Conservation (phyloP, 805 yeast species). For the Lipomyces japonicus region DNA sequence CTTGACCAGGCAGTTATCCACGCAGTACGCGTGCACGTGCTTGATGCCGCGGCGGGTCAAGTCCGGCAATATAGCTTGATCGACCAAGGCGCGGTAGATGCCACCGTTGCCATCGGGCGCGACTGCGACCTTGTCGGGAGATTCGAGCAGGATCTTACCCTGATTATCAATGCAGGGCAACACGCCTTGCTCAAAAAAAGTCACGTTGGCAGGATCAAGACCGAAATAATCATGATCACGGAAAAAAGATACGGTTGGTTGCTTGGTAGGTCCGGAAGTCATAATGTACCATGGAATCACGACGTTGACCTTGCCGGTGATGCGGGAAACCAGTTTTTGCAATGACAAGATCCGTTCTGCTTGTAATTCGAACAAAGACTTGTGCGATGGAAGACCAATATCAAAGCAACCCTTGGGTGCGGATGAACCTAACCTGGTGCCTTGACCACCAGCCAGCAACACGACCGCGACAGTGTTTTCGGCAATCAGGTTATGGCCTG, state of each 20-base stretch:
- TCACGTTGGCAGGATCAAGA: constrained; percentile 52
- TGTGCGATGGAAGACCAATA: constrained; percentile 76
- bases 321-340: constrained; percentile 50
- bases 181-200: constrained; percentile 91
- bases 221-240: constrained; percentile 65
- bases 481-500: constrained; percentile 67
- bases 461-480: constrained; percentile 79
- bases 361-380: constrained; percentile 86
- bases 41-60: constrained; percentile 63
- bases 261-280: constrained; percentile 89
- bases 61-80: constrained; percentile 64
- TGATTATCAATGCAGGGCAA: constrained; percentile 77
- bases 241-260: constrained; percentile 70
- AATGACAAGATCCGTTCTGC: constrained; percentile 75
- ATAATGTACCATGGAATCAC: constrained; percentile 81
- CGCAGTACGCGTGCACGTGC: constrained; percentile 95
- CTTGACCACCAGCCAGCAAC: constrained; percentile 98
- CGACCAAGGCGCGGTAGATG: constrained; percentile 73
- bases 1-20: constrained; percentile 85
- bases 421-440: constrained; percentile 86
- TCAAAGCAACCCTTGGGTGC: constrained; percentile 93
- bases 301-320: constrained; percentile 32
- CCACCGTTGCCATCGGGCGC: constrained; percentile 99
- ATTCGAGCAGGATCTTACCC: constrained; percentile 69
- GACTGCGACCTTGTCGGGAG: constrained; percentile 56